phyloP scores from a whole-genome alignment of 2,329 filamentous ascomycete genomes.

The Tricladium varicosporioides region DNA sequence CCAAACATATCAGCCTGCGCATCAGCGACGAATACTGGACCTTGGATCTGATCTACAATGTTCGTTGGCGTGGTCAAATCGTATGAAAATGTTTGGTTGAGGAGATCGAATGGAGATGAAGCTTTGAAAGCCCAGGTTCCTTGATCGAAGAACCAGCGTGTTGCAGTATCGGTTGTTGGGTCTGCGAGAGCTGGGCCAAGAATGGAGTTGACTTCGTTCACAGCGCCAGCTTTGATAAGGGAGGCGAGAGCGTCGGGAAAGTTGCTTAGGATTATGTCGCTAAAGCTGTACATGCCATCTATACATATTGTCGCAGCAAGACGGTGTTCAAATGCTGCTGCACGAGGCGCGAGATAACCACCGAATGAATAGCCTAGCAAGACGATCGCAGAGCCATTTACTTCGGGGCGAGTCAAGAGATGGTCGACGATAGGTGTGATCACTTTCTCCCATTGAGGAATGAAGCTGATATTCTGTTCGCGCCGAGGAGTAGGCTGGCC shows the following conservation, averaged over 20 bases:
- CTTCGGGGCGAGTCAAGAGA: conserved; percentile 26
- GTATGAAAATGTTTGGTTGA: neutral
- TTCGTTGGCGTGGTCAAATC: neutral
- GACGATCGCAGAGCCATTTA: conserved; percentile 35
- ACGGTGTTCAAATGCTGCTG: conserved; percentile 44
- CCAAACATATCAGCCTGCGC: conserved; percentile 53
- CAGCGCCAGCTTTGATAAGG: neutral
- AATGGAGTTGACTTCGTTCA: neutral
- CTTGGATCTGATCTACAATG: conserved; percentile 28
- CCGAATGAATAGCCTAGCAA: conserved; percentile 43
- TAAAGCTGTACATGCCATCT: conserved; percentile 37
- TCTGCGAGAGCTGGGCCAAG: neutral
- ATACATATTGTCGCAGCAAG: conserved; percentile 39
- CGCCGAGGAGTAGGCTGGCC: conserved; percentile 43
- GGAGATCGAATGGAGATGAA: neutral
- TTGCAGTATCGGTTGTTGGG: neutral
- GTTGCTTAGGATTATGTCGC: neutral
- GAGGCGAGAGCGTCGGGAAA: neutral
- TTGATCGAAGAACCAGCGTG: neutral
- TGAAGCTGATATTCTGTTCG: conserved; percentile 42
- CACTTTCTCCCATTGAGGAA: conserved; percentile 43
- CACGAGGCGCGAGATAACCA: conserved; percentile 40
- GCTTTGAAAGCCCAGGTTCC: neutral
- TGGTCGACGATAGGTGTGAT: conserved; percentile 42
- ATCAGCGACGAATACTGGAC: conserved; percentile 48